Percentiles rank a stretch among this genome's conserved stretches.
These are phyloP conservation scores for Cnidoscolus chayamansa DNA, from an alignment of 441 rosid genomes.

Conservation along the genomic window DNA sequence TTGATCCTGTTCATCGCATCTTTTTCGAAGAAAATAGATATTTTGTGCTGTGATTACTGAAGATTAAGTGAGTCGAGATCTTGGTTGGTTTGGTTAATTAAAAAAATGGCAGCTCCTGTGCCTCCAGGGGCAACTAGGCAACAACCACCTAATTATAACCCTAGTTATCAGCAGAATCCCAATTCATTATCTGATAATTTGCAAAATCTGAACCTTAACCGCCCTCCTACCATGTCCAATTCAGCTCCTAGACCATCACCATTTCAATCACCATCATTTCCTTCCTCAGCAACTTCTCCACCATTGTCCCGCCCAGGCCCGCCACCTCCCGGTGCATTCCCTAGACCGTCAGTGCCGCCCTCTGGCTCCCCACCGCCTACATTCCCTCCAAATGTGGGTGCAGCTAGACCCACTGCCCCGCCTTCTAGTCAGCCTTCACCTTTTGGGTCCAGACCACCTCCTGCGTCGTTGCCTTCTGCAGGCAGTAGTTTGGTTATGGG, in stretches of 20 bases:
- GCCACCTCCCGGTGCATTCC: slow-evolving; percentile 33
- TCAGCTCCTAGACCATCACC: slow-evolving; percentile 60
- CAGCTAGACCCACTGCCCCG: slow-evolving; percentile 55
- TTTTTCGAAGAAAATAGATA: not conserved
- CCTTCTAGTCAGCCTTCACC: slow-evolving; percentile 48
- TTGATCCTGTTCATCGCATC: slow-evolving; percentile 12
- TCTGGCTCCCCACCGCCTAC: slow-evolving; percentile 44
- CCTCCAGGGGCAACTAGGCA: slow-evolving; percentile 90
- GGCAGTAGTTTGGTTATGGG: slow-evolving; percentile 29
- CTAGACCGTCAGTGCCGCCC: slow-evolving; percentile 56
- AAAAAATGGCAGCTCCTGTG: slow-evolving; percentile 66
- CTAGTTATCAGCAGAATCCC: slow-evolving; percentile 45
- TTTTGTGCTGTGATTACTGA: not conserved
- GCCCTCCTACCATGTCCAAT: slow-evolving; percentile 41
- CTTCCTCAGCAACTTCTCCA: slow-evolving; percentile 47
- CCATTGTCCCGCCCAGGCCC: slow-evolving; percentile 51
- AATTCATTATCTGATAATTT: slow-evolving; percentile 50
- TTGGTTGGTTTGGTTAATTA: slow-evolving; percentile 22
- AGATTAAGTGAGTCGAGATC: not conserved
- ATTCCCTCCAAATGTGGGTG: slow-evolving; percentile 44
- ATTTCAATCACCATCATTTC: slow-evolving; percentile 55
- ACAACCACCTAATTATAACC: slow-evolving; percentile 42
- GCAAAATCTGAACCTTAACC: slow-evolving; percentile 65
- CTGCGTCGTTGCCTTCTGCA: slow-evolving; percentile 51
- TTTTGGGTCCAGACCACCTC: slow-evolving; percentile 64